Percentiles rank a stretch among this genome's conserved stretches.
Evolutionary conservation across 2,329 filamentous ascomycete genomes (phyloP).

Genomic region (Fusarium piperis): DNA sequence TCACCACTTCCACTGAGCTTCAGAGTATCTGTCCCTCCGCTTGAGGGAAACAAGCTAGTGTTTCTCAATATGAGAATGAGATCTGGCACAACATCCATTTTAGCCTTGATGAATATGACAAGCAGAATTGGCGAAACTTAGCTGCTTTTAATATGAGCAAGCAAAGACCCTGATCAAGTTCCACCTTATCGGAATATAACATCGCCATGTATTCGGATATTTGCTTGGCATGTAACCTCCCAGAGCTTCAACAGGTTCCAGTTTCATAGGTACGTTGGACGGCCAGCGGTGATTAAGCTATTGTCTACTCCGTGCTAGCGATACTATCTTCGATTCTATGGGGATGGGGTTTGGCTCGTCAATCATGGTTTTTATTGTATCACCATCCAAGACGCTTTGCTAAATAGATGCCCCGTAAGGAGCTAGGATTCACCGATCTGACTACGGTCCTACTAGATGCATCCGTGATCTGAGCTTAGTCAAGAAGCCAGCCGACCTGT

Average conservation of each 20-base stretch:
- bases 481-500: background rate
- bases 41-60: background rate
- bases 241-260: background rate
- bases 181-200: slow-evolving; percentile 3
- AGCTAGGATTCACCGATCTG: background rate
- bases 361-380: background rate
- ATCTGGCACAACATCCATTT: background rate
- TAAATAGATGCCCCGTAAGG: background rate
- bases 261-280: background rate
- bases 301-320: background rate
- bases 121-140: background rate
- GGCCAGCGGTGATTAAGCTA: background rate
- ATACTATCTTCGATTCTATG: background rate
- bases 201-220: background rate
- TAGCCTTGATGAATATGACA: background rate
- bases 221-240: background rate
- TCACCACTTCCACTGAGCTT: background rate
- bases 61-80: background rate
- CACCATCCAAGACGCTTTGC: background rate
- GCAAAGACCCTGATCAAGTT: background rate
- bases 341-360: background rate
- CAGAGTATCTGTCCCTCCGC: background rate
- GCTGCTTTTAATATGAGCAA: background rate
- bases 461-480: background rate
- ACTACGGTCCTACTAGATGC: background rate